Base-by-base conservation (phyloP, 495 filamentous ascomycete species). In the Daldinia grandis region DNA sequence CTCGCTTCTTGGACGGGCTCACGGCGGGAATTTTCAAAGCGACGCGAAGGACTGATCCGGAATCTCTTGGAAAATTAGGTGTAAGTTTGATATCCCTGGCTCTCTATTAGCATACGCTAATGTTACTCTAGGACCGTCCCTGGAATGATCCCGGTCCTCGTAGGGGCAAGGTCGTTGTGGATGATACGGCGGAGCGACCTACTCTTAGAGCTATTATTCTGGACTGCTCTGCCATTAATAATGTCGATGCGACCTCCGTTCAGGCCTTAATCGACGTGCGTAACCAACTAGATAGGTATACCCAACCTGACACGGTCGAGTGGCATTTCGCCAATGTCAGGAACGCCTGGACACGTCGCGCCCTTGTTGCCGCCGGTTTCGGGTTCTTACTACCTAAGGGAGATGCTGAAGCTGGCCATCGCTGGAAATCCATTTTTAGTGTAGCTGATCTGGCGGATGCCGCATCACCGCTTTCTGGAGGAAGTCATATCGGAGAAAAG, bases 121-220 rank as follows among this genome's bases (percentile, higher is more conserved):
- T 47, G 4, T 55, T 8, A 47, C 8, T 7, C 57, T 68, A 76
- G 75, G 82, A 83, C 30, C 79, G 77, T n/a, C 85, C 81, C 0
- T 98, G 95, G 95, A 98, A 98, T 75, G 89, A 97, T 76, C 90
- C 95, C 2, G 94, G 92, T 40, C 92, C 93, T 19, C 84, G 87
- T n/a, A 85, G 83, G 60, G 88, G 88, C 62, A 78, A 88, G 70
- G 61, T 65, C 1, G 9, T 62, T 14, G 4, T 62, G 5, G 76
- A 78, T 14, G 78, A 81, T 35, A 76, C 73, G 30, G 74, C 74
- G 50, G 54, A 66, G 28, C 73, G 76, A 0, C 84, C 84, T 5
- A 75, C 80, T 19, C 81, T 87, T 19, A 78, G 79, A 12, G 83
- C 84, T 14, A 68, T 87, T 14, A 78, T 87, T 42, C 78, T 86